These are phyloP conservation scores for Russula abietina DNA, from an alignment of 768 basidiomycete species.

Conservation along the genomic window DNA sequence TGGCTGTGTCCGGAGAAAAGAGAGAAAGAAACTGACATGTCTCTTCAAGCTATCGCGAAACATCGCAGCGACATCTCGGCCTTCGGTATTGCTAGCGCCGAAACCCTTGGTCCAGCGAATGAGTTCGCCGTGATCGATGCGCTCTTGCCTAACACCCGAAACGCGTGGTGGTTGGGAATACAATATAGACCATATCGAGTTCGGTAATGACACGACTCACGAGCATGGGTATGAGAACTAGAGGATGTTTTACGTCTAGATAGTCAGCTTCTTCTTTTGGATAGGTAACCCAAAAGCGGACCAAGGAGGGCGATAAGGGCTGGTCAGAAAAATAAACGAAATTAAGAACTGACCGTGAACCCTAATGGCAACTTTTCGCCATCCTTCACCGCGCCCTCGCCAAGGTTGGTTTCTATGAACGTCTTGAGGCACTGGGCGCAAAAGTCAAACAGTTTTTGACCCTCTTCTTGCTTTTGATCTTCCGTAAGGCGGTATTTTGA, in stretches of 20 bases:
- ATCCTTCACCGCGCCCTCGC: conserved; percentile 43
- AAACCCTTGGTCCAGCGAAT: conserved; percentile 99
- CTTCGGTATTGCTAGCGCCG: conserved; percentile 86
- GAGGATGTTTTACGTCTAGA: conserved; percentile 13
- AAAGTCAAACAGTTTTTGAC: conserved; percentile 92
- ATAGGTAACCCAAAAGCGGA: conserved; percentile 9
- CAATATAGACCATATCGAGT: not conserved
- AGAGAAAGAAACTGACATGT: conserved; percentile 44
- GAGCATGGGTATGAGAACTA: conserved; percentile 94
- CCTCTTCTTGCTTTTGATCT: conserved; percentile 98
- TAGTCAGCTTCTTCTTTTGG: conserved; percentile 17
- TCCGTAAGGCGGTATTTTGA: conserved; percentile 96
- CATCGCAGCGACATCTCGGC: conserved; percentile 88
- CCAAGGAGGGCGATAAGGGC: conserved; percentile 17
- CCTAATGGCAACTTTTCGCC: conserved; percentile 73
- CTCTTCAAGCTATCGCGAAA: conserved; percentile 77
- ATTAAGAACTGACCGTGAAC: conserved; percentile 72
- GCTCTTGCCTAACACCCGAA: conserved; percentile 58
- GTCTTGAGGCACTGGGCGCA: conserved; percentile 90
- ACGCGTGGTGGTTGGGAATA: not conserved
- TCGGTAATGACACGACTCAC: conserved; percentile 43
- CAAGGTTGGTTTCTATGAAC: conserved; percentile 74
- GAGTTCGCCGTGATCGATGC: conserved; percentile 89
- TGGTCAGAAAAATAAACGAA: conserved; percentile 5
- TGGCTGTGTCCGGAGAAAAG: not conserved